Percentiles rank a stretch among this genome's conserved stretches.
Evolutionary conservation across 306 rosid genomes (phyloP).

Genomic region (Lagenaria siceraria): DNA sequence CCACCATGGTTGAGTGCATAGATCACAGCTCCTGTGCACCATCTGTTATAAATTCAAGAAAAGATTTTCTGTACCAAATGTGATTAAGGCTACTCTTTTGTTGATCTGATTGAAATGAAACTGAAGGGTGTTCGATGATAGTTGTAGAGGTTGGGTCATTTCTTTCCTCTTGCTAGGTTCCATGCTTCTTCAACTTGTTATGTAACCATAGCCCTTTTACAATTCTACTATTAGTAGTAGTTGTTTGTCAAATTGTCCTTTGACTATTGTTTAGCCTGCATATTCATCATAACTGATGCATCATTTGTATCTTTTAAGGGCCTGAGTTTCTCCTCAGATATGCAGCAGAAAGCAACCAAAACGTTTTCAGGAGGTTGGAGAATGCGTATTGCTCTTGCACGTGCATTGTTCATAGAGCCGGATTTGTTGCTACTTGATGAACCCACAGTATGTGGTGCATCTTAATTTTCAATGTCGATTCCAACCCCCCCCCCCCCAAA

Average conservation of each 20-base stretch:
- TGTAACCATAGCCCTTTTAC: background rate
- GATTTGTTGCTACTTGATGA: constrained; percentile 91
- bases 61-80: background rate
- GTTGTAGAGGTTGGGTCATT: background rate
- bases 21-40: background rate
- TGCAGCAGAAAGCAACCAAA: constrained; percentile 84
- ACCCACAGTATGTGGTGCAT: constrained; percentile 61
- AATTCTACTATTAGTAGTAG: background rate
- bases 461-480: background rate
- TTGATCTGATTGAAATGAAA: background rate
- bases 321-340: constrained; percentile 82
- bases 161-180: background rate
- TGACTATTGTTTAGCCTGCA: background rate
- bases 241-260: background rate
- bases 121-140: background rate
- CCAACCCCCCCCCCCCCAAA: too few species aligned
- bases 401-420: constrained; percentile 92
- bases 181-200: background rate
- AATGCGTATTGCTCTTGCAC: constrained; percentile 99
- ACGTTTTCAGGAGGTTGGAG: constrained; percentile 98
- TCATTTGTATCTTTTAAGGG: constrained; percentile 42
- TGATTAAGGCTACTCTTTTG: background rate
- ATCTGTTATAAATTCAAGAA: background rate
- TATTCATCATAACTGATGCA: background rate
- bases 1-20: background rate